Conservation (phyloP, 805 yeast species). For the Candida coleopterorum region DNA sequence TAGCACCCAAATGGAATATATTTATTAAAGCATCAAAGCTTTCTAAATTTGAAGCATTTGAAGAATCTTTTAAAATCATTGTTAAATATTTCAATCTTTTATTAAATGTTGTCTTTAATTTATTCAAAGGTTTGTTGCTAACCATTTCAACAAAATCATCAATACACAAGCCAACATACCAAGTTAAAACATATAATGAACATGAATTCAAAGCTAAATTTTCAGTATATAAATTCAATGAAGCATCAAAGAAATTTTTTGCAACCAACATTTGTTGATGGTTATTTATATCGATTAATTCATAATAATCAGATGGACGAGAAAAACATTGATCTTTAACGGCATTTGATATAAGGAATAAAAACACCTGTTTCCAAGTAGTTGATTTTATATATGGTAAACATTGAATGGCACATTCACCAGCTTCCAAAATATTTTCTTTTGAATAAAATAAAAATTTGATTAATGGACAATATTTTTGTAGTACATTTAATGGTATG, state of each 20-base stretch:
- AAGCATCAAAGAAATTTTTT: slow-evolving; percentile 29
- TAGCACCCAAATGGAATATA: slow-evolving; percentile 32
- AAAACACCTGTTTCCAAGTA: slow-evolving; percentile 33
- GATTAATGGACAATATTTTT: slow-evolving; percentile 30
- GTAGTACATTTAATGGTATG: slow-evolving; percentile 24
- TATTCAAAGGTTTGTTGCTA: slow-evolving; percentile 21
- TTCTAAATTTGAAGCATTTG: slow-evolving; percentile 22
- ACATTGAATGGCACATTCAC: slow-evolving; percentile 17
- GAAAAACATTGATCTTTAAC: slow-evolving; percentile 34
- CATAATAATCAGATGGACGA: slow-evolving; percentile 31
- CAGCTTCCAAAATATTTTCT: slow-evolving; percentile 18
- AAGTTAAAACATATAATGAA: slow-evolving; percentile 22
- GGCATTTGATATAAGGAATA: slow-evolving; percentile 26
- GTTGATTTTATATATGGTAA: slow-evolving; percentile 25
- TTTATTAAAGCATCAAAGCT: slow-evolving; percentile 32
- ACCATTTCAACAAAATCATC: slow-evolving; percentile 32
- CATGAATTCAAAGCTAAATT: slow-evolving; percentile 11
- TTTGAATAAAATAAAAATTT: slow-evolving; percentile 27
- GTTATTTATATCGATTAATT: slow-evolving; percentile 16
- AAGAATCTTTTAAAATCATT: slow-evolving; percentile 25
- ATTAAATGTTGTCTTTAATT: slow-evolving; percentile 29
- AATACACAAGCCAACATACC: slow-evolving; percentile 30
- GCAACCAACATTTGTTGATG: slow-evolving; percentile 21
- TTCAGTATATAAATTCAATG: slow-evolving; percentile 27
- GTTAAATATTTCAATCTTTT: slow-evolving; percentile 30